phyloP scores from a whole-genome alignment of 306 rosid genomes.

The Quillaja saponaria region DNA sequence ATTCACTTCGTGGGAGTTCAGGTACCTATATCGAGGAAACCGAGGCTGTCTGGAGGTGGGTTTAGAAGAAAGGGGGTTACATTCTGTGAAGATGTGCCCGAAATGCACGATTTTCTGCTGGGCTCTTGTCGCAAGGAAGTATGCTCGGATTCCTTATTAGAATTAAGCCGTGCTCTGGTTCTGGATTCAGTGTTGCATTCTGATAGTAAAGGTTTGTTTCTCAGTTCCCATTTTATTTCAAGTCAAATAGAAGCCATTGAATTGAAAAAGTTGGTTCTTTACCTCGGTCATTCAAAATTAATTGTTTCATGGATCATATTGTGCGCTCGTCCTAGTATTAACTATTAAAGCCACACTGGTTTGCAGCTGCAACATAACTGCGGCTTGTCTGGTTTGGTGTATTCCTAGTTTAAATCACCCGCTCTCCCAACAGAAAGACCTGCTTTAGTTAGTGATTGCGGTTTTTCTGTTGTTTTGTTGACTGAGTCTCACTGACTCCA shows the following conservation, averaged over 20 bases:
- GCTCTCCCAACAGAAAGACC: not conserved
- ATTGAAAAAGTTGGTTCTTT: not conserved
- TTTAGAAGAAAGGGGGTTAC: slow-evolving; percentile 30
- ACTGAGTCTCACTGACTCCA: slow-evolving; percentile 32
- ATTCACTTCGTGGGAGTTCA: slow-evolving; percentile 83
- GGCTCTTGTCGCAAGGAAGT: slow-evolving; percentile 83
- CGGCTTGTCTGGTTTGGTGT: slow-evolving; percentile 9
- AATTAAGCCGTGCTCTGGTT: slow-evolving; percentile 42
- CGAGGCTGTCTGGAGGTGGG: slow-evolving; percentile 34
- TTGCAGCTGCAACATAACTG: too few species aligned
- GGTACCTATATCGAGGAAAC: slow-evolving; percentile 48
- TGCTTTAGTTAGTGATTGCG: not conserved
- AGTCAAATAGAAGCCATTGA: not conserved
- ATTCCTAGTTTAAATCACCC: not conserved
- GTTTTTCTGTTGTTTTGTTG: slow-evolving; percentile 27
- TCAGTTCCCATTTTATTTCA: not conserved
- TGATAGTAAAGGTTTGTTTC: slow-evolving; percentile 59
- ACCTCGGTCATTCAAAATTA: not conserved
- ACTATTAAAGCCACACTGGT: not conserved
- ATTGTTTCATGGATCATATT: slow-evolving; percentile 2
- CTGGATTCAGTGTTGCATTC: slow-evolving; percentile 46
- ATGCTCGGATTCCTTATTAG: slow-evolving; percentile 58
- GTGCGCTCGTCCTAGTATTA: slow-evolving; percentile 7
- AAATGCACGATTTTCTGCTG: slow-evolving; percentile 40
- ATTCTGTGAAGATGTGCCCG: slow-evolving; percentile 32